Conservation (phyloP, 352 stramenopile genomes). For the Phytophthora pistaciae region DNA sequence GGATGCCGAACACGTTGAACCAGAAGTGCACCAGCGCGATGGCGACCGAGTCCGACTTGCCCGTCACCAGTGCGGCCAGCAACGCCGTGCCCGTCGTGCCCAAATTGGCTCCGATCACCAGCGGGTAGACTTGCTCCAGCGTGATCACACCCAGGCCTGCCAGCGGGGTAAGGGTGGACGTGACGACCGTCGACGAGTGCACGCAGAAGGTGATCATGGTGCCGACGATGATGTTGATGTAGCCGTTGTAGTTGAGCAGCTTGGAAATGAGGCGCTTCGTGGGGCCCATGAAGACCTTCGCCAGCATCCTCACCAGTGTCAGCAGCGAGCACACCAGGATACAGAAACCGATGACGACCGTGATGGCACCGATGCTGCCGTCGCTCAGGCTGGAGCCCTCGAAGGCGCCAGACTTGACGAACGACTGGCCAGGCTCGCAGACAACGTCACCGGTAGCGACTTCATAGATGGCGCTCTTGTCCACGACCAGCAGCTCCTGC, state of each 20-base stretch:
- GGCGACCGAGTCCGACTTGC: constrained; percentile 79
- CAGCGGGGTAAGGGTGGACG: constrained; percentile 89
- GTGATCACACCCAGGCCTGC: constrained; percentile 89
- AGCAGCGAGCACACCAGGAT: constrained; percentile 60
- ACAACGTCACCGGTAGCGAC: constrained; percentile 38
- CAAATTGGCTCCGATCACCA: constrained; percentile 94
- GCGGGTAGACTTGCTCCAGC: constrained; percentile 90
- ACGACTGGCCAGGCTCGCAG: constrained; percentile 38
- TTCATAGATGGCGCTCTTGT: constrained; percentile 46
- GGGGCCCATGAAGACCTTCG: constrained; percentile 78
- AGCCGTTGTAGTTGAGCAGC: constrained; percentile 91
- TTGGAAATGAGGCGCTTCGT: constrained; percentile 89
- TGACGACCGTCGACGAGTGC: constrained; percentile 93
- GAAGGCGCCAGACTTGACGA: constrained; percentile 55
- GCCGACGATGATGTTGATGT: constrained; percentile 90
- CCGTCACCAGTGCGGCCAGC: constrained; percentile 87
- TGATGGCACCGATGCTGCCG: constrained; percentile 54
- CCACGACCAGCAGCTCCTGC: constrained; percentile 42
- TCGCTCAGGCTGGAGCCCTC: constrained; percentile 42
- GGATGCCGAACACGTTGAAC: constrained; percentile 92
- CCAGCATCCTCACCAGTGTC: constrained; percentile 59
- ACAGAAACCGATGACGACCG: constrained; percentile 53
- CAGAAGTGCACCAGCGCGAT: constrained; percentile 93
- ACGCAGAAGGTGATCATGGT: constrained; percentile 87
- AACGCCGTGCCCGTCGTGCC: constrained; percentile 92